Evolutionary conservation across 208 protist species (phyloP).

Genomic region (Trichomonas vaginalis): DNA sequence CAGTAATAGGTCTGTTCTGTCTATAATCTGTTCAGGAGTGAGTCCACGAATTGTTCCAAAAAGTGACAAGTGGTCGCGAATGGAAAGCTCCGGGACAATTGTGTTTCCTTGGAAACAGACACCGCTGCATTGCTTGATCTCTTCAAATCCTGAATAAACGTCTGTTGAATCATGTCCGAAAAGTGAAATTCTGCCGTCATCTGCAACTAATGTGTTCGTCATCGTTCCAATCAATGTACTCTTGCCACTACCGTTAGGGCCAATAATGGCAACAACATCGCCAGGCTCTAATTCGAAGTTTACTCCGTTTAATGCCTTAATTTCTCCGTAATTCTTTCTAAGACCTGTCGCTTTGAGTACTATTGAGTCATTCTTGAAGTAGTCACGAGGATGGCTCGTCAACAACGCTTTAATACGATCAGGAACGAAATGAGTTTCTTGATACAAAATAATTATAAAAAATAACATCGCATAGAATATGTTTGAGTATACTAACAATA

Average conservation of each 20-base stretch:
- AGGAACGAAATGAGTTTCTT: background rate
- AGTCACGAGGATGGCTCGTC: background rate
- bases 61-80: background rate
- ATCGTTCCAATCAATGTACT: background rate
- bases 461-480: background rate
- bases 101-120: background rate
- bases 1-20: background rate
- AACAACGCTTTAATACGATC: background rate
- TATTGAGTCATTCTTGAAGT: background rate
- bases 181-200: background rate
- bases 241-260: conserved; percentile 1
- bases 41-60: background rate
- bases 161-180: background rate
- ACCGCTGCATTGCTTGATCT: background rate
- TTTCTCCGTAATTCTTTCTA: background rate
- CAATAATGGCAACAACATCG: background rate
- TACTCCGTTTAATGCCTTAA: background rate
- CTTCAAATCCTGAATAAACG: background rate
- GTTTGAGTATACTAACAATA: background rate
- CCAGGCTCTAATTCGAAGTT: background rate
- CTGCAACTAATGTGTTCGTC: background rate
- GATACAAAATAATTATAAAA: background rate
- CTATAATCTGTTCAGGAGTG: background rate
- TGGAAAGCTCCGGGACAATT: background rate
- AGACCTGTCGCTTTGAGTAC: background rate